Evolutionary conservation across 257 asterid species (phyloP), one percentile per base, ranked within the genome.

Genomic region (Petunia axillaris): DNA sequence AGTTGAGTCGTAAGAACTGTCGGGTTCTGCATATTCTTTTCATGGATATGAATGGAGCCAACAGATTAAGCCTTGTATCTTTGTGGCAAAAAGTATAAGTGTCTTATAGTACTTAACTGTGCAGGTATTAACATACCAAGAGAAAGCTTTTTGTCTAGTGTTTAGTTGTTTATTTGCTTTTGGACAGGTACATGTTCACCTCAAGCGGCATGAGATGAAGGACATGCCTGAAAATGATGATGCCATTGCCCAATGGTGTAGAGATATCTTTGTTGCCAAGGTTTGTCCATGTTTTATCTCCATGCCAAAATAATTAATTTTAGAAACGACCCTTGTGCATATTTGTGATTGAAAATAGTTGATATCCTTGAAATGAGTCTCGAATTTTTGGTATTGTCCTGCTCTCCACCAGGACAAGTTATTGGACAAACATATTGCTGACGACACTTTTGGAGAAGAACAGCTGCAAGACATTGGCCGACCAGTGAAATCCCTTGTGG

Each of bases 181-280:
- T 82, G 64, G 84, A 83, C 83, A 95, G 99, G 94, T 95, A 68
- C 96, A 95, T 79, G 97, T 93, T 81, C 97, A 93, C 87, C 86
- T 93, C 82, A 87, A 91, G 89, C 87, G 99, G 73, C 94, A 90
- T 80, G 66, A 87, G 79, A 92, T 93, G 97, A 89, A 88, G 83
- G 94, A 91, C 86, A 86, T 95, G 81, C 99, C 99, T 15, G 97
- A 92, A 85, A 81, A 89, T 54, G 95, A 90, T 59, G 97, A 92
- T 38, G 91, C 84, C 43, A 89, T 95, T 86, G 94, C 97, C 75
- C 99, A 93, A 75, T 93, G 99, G 97, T 95, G 99, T 80, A 89
- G 83, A 83, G 99, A 93, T 83, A 79, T 77, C 74, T 95, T 95
- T 73, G 88, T 88, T 9, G 97, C 86, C 80, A 95, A 95, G 98